Evolutionary conservation across 2,329 filamentous ascomycete species (phyloP).

Genomic region (Rachicladosporium sp.): DNA sequence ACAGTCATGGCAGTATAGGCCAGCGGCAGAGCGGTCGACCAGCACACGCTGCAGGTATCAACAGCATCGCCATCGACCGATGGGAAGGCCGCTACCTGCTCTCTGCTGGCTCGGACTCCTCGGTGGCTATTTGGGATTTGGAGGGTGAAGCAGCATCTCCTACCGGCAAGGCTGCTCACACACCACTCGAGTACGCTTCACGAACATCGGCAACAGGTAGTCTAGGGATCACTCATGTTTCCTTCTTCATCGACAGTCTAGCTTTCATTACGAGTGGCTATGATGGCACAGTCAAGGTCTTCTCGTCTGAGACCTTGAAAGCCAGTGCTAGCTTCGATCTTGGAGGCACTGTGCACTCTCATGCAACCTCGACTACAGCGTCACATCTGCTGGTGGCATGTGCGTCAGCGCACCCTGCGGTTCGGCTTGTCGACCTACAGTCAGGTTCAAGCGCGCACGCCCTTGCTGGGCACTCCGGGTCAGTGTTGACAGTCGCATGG

Average conservation of each 20-base stretch:
- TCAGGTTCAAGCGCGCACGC: conserved; percentile 56
- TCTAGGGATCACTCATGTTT: conserved; percentile 63
- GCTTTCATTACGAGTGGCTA: conserved; percentile 69
- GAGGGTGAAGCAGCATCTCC: conserved; percentile 38
- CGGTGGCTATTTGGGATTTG: conserved; percentile 78
- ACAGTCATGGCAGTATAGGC: too few relatives aligned
- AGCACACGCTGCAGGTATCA: conserved; percentile 69
- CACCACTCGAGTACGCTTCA: conserved; percentile 37
- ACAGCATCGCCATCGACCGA: conserved; percentile 64
- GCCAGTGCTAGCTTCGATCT: conserved; percentile 57
- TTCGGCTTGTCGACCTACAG: conserved; percentile 74
- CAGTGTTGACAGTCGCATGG: conserved; percentile 58
- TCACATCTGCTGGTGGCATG: conserved; percentile 71
- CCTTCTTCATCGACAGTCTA: conserved; percentile 65
- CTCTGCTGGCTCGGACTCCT: conserved; percentile 75
- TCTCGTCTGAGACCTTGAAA: conserved; percentile 51
- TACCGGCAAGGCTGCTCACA: conserved; percentile 4
- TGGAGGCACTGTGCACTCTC: conserved; percentile 58
- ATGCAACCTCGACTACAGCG: conserved; percentile 63
- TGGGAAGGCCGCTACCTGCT: conserved; percentile 70
- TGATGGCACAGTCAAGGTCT: conserved; percentile 65
- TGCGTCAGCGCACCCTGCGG: conserved; percentile 72
- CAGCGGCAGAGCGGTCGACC: conserved; percentile 15
- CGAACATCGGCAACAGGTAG: conserved; percentile 40
- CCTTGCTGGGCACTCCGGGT: conserved; percentile 37